Base-by-base conservation (phyloP, 371 early-diverging fungal genomes). In the Saksenaea oblongispora region DNA sequence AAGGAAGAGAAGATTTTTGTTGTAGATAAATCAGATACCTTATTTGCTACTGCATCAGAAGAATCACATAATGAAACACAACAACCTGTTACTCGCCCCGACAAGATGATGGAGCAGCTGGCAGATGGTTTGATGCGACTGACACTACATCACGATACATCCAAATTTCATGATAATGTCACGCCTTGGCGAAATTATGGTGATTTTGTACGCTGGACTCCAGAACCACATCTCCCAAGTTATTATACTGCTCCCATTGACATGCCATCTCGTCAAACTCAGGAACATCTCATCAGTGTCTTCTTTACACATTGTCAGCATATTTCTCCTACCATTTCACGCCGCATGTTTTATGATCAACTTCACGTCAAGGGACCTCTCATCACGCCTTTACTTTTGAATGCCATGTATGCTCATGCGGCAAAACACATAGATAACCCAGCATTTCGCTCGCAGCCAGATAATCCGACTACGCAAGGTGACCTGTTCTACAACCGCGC, bases 331-430 rank as follows among this genome's bases (percentile, higher is more conserved):
- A 67, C 70, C 18, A 64, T 74, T 34, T 73, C 79, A 27, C 64
- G 67, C 7, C 62, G 73, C 31, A 75, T 77, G 74, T 77, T 82
- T 57, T 75, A 74, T 28, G 74, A 82, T 15, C 82, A 82, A 61
- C 58, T 82, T n/a, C 66, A 65, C 44, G 61, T 69, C 22, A 75
- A 77, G 39, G 82, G 82, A 0, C 71, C 78, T 0, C 55, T 82
- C 3, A 69, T 79, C 31, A 74, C 79, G 3, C 82, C 82, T 9
- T 56, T 82, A 8, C 51, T 82, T 37, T 61, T 82, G 9, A 76
- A 82, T 34, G 59, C 62, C 47, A 82, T 82, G 44, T 82, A 79
- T 58, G 83, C 83, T 0, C 80, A 80, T 61, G 80, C 80, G 11
- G 73, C 78, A 5, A 72, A 69, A 41, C 67, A 67, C 31, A 56